A percentile compares a stretch with the other conserved stretches of the same genome.
phyloP scores from a whole-genome alignment of 148 eudicot genomes.

The Tetragonia tetragonoides region DNA sequence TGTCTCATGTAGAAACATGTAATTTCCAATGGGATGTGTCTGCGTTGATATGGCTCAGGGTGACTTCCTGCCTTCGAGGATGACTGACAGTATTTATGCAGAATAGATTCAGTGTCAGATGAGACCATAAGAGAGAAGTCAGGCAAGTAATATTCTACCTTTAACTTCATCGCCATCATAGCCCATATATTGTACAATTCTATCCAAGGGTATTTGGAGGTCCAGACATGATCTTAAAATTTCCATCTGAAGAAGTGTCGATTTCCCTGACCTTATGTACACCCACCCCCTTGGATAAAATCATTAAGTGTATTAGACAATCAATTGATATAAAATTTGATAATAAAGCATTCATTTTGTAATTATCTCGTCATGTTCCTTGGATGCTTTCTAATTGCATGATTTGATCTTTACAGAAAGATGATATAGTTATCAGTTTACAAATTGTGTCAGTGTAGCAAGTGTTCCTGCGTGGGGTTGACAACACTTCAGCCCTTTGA shows the following conservation, averaged over 20 bases:
- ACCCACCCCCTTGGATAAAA: slow-evolving; percentile 15
- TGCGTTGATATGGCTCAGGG: slow-evolving; percentile 4
- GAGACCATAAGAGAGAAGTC: slow-evolving; percentile 14
- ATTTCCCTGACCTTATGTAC: slow-evolving; percentile 17
- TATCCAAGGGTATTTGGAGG: slow-evolving; percentile 20
- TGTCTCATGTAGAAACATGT: not conserved
- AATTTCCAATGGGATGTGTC: not conserved
- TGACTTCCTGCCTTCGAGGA: slow-evolving; percentile 5
- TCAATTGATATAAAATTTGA: slow-evolving; percentile 13
- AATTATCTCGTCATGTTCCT: slow-evolving; percentile 1
- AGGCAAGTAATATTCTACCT: slow-evolving; percentile 18
- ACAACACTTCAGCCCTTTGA: not conserved
- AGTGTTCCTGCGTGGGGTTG: not conserved
- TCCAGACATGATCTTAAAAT: not conserved
- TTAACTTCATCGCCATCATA: slow-evolving; percentile 4
- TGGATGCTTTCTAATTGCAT: slow-evolving; percentile 14
- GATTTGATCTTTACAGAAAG: not conserved
- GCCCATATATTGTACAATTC: slow-evolving; percentile 22
- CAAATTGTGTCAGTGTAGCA: not conserved
- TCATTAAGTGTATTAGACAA: slow-evolving; percentile 12
- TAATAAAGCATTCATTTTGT: slow-evolving; percentile 26
- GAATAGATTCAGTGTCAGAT: slow-evolving; percentile 6
- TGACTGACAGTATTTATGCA: not conserved
- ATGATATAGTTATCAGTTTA: not conserved
- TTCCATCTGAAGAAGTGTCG: slow-evolving; percentile 4